Percentiles rank a stretch among this genome's conserved stretches.
Evolutionary conservation across 352 stramenopile genomes (phyloP).

Genomic region (Phytophthora hibernalis): DNA sequence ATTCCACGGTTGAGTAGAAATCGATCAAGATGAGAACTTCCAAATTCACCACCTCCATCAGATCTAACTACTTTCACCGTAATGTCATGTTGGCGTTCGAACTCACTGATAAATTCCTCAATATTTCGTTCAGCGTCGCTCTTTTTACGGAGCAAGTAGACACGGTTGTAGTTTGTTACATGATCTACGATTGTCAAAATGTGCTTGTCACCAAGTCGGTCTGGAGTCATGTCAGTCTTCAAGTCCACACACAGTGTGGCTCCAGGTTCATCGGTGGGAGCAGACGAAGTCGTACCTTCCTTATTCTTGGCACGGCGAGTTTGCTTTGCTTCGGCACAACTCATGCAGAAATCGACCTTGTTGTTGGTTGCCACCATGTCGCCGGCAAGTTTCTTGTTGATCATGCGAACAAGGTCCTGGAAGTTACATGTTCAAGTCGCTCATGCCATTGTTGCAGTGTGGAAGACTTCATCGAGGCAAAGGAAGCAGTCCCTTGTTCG

Average conservation of each 20-base stretch:
- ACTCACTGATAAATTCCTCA: slow-evolving; percentile 7
- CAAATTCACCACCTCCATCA: slow-evolving; percentile 13
- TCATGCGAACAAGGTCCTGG: slow-evolving; percentile 11
- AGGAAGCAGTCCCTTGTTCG: not conserved
- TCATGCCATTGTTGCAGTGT: not conserved
- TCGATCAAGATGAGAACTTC: slow-evolving; percentile 1
- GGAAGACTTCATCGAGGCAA: not conserved
- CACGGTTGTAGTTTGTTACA: slow-evolving; percentile 9
- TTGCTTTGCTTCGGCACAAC: slow-evolving; percentile 20
- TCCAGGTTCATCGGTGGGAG: slow-evolving; percentile 7
- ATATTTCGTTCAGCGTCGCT: slow-evolving; percentile 1
- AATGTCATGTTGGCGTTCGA: slow-evolving; percentile 4
- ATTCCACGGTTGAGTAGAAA: slow-evolving; percentile 16
- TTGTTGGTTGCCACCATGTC: slow-evolving; percentile 1
- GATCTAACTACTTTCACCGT: slow-evolving; percentile 1
- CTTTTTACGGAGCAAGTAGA: slow-evolving; percentile 13
- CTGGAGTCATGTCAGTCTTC: slow-evolving; percentile 11
- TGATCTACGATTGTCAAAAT: slow-evolving; percentile 18
- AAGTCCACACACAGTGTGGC: slow-evolving; percentile 12
- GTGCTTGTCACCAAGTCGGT: slow-evolving; percentile 12
- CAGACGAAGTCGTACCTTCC: slow-evolving; percentile 2
- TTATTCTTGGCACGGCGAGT: not conserved
- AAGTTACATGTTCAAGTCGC: slow-evolving; percentile 11
- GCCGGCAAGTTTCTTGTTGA: slow-evolving; percentile 6
- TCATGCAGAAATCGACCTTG: slow-evolving; percentile 18